phyloP scores from a whole-genome alignment of 805 yeast species.

The Candida sphagnicola region DNA sequence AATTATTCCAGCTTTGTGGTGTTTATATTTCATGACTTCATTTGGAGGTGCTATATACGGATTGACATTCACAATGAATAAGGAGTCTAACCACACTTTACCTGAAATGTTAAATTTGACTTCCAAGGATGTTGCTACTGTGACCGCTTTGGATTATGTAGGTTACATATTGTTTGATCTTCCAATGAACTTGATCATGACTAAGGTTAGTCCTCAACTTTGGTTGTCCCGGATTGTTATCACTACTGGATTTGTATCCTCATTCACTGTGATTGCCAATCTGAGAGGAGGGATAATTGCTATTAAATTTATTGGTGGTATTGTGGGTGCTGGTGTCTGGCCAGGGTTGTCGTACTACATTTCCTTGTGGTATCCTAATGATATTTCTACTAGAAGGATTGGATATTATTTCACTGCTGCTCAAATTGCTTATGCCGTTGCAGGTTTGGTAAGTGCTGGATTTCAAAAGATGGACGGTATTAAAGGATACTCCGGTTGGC shows the following conservation, averaged over 20 bases:
- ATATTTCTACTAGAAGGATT: slow-evolving; percentile 68
- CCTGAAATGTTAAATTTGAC: slow-evolving; percentile 46
- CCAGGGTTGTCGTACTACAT: slow-evolving; percentile 84
- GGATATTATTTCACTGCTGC: slow-evolving; percentile 91
- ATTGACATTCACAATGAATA: slow-evolving; percentile 74
- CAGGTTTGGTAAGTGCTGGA: slow-evolving; percentile 81
- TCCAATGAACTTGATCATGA: slow-evolving; percentile 83
- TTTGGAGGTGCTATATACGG: slow-evolving; percentile 81
- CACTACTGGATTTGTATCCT: slow-evolving; percentile 70
- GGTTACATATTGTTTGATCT: slow-evolving; percentile 81
- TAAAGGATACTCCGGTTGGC: slow-evolving; percentile 74
- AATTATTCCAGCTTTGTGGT: slow-evolving; percentile 82
- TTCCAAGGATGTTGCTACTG: slow-evolving; percentile 59
- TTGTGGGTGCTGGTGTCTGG: slow-evolving; percentile 85
- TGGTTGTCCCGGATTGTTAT: slow-evolving; percentile 78
- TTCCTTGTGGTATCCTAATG: slow-evolving; percentile 78
- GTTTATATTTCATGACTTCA: slow-evolving; percentile 71
- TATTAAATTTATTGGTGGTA: slow-evolving; percentile 64
- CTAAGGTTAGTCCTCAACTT: slow-evolving; percentile 71
- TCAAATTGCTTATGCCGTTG: slow-evolving; percentile 77
- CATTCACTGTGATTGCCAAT: slow-evolving; percentile 57
- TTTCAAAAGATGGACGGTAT: slow-evolving; percentile 75
- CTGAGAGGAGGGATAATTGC: slow-evolving; percentile 63
- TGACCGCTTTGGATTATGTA: slow-evolving; percentile 78
- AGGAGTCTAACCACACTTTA: slow-evolving; percentile 55